These are phyloP conservation scores for Akanthomyces dipterigenus DNA, from an alignment of 2,329 filamentous ascomycete genomes.

Conservation along the genomic window DNA sequence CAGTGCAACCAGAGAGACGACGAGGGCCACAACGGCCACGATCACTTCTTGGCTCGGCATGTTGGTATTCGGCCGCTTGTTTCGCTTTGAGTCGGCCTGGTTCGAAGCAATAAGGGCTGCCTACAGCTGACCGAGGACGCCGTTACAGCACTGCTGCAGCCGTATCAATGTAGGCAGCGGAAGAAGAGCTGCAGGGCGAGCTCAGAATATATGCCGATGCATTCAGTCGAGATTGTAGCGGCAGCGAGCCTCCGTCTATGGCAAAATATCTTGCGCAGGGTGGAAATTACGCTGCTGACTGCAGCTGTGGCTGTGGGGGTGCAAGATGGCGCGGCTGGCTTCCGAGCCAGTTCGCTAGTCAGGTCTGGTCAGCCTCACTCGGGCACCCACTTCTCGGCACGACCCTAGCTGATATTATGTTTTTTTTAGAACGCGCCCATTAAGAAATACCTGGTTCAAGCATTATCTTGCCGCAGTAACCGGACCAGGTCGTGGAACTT, in stretches of 20 bases:
- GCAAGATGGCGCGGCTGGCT: neutral
- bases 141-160: neutral
- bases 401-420: no score
- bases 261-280: neutral
- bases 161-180: neutral
- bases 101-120: neutral
- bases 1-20: slow-evolving; percentile 41
- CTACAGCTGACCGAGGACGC: neutral
- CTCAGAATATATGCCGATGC: neutral
- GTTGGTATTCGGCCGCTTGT: neutral
- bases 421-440: no score
- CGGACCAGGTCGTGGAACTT: no score
- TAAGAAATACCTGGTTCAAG: no score
- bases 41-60: slow-evolving; percentile 23
- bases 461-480: no score
- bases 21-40: slow-evolving; percentile 37
- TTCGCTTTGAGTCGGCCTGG: neutral
- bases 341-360: neutral
- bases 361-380: no score
- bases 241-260: neutral
- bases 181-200: neutral
- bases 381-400: no score
- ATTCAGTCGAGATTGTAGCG: neutral
- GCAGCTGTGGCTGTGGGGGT: slow-evolving; percentile 3
- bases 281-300: slow-evolving; percentile 4